Conservation (phyloP, 2,329 filamentous ascomycete species). For the Exophiala spinifera region DNA sequence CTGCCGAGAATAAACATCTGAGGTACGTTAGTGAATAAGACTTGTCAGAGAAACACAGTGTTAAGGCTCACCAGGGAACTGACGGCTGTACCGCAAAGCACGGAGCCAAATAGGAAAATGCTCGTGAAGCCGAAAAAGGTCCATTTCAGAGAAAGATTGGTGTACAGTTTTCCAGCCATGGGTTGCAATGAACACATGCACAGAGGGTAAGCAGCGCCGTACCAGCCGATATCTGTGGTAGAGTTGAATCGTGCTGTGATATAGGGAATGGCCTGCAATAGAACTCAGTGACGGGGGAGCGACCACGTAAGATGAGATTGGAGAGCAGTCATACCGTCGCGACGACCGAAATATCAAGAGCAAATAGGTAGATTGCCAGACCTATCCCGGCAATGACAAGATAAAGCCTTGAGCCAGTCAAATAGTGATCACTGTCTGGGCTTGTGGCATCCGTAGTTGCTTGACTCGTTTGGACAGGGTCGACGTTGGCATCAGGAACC, state of each 20-base stretch:
- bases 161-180: conserved; percentile 46
- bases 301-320: not conserved
- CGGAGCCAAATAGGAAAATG: conserved; percentile 34
- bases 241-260: conserved; percentile 39
- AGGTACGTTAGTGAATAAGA: too few species aligned
- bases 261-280: conserved; percentile 35
- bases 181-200: conserved; percentile 47
- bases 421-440: conserved; percentile 8
- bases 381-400: conserved; percentile 39
- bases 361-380: conserved; percentile 46
- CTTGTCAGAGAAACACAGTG: too few species aligned
- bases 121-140: conserved; percentile 32
- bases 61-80: conserved; percentile 13
- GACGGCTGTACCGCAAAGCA: conserved; percentile 33
- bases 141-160: conserved; percentile 39
- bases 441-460: not conserved
- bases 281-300: not conserved
- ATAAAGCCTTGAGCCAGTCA: conserved; percentile 23
- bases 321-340: conserved; percentile 30
- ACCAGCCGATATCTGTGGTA: conserved; percentile 38
- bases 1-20: conserved; percentile 34
- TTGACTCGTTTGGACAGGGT: not conserved
- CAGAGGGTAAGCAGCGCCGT: conserved; percentile 37
- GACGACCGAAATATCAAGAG: conserved; percentile 37
- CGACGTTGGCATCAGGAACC: not conserved